Percentiles rank a stretch among this genome's conserved stretches.
phyloP scores from a whole-genome alignment of 768 basidiomycete species.

The Sarcodon aspratus region DNA sequence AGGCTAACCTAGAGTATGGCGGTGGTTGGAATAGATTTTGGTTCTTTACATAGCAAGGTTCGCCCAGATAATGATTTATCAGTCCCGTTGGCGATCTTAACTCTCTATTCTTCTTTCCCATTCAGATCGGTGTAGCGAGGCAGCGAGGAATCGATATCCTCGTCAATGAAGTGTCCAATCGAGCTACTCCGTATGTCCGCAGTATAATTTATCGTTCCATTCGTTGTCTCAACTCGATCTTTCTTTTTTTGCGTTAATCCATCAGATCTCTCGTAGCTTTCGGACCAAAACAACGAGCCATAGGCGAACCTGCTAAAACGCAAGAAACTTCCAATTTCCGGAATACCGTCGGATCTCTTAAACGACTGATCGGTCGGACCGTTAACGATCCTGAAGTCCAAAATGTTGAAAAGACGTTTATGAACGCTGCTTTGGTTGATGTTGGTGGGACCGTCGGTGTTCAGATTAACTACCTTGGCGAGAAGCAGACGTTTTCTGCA shows the following conservation, averaged over 20 bases:
- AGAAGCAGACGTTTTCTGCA: slow-evolving; percentile 66
- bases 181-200: slow-evolving; percentile 78
- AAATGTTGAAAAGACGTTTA: slow-evolving; percentile 81
- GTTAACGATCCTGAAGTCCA: slow-evolving; percentile 72
- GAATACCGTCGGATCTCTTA: slow-evolving; percentile 91
- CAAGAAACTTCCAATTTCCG: slow-evolving; percentile 97
- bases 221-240: background rate
- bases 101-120: slow-evolving; percentile 5
- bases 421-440: slow-evolving; percentile 82
- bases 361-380: slow-evolving; percentile 81
- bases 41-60: slow-evolving; percentile 83
- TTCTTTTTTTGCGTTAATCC: background rate
- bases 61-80: slow-evolving; percentile 9
- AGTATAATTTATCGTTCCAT: background rate
- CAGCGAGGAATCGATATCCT: slow-evolving; percentile 98
- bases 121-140: slow-evolving; percentile 88
- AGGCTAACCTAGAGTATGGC: slow-evolving; percentile 39
- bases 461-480: slow-evolving; percentile 84
- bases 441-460: slow-evolving; percentile 73
- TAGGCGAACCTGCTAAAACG: slow-evolving; percentile 95
- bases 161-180: slow-evolving; percentile 95
- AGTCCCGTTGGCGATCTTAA: background rate
- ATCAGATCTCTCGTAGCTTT: slow-evolving; percentile 88
- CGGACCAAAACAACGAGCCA: slow-evolving; percentile 79
- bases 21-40: slow-evolving; percentile 93